Base-by-base conservation (phyloP, 2,329 filamentous ascomycete species). In the Fusarium sp. region DNA sequence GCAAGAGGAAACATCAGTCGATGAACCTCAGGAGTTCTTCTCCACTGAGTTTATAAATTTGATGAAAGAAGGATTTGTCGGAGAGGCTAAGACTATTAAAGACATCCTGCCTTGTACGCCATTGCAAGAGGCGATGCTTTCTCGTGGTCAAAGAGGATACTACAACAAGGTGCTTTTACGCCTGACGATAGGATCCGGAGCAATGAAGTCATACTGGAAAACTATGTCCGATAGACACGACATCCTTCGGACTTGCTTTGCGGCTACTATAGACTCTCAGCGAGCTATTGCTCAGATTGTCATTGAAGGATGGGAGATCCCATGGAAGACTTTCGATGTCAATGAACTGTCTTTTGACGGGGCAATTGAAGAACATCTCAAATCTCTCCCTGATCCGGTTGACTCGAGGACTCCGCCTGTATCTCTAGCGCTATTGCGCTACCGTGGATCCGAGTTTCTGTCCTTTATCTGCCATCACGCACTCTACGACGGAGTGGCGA, bases 51-150 rank as follows among this genome's bases (percentile, higher is more conserved):
- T 79, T 37, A 37, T 73, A 3, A 35, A 68, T 5, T 43, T 49
- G 25, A 56, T 84, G 9, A 72, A 66, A 25, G 55, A 74, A 8
- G 71, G 68, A 1, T 80, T 85, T 54, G 42, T 67, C 6, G 17
- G 60, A 6, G 62, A 76, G 4, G 76, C 76, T 0, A 75, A 76
- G 6, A 42, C 69, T 0, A 80, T 91, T 4, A 78, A 85, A 29
- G 82, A 80, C 2, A 82, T 97, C 11, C 79, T 94, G 7, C 94
- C 94, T 1, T 97, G 94, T 74, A 96, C 93, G 3, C 91, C 94
- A 1, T 80, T 97, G 0, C 94, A 97, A 76, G 91, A 96, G 79
- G 91, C 90, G 1, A 97, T 97, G 93, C 82, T 97, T 1, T 86
- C 87, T 11, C 71, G 81, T 64, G 77, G 77, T 3, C 76, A 80